These are phyloP conservation scores for Botryobasidium botryosum DNA, from an alignment of 768 basidiomycete genomes.

Conservation along the genomic window DNA sequence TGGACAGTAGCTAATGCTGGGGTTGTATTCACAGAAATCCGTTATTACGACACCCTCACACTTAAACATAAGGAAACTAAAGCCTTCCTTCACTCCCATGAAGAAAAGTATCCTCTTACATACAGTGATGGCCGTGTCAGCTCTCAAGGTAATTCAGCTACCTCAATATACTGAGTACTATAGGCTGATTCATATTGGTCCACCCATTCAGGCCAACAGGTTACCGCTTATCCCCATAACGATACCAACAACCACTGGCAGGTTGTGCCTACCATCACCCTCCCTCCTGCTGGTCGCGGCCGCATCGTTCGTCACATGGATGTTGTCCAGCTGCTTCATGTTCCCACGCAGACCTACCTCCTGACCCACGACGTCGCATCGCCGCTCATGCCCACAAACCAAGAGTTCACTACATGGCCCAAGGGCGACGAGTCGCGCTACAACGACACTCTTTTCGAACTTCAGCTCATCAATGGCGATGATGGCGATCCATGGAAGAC, in stretches of 20 bases:
- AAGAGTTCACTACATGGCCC: constrained; percentile 90
- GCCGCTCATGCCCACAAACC: constrained; percentile 92
- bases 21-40: constrained; percentile 46
- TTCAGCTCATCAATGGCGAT: constrained; percentile 54
- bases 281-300: constrained; percentile 86
- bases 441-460: constrained; percentile 79
- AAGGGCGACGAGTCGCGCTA: constrained; percentile 59
- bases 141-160: constrained; percentile 48
- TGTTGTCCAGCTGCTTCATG: constrained; percentile 73
- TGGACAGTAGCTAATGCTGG: too few species aligned
- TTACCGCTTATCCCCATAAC: constrained; percentile 86
- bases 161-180: neutral
- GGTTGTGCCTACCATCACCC: constrained; percentile 83
- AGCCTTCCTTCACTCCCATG: constrained; percentile 84
- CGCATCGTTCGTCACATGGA: constrained; percentile 85
- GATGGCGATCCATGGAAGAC: constrained; percentile 80
- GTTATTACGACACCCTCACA: constrained; percentile 78
- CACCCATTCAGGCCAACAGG: constrained; percentile 62
- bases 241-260: constrained; percentile 95
- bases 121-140: constrained; percentile 94
- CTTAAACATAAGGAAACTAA: constrained; percentile 88
- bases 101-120: constrained; percentile 75
- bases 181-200: neutral
- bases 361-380: constrained; percentile 97
- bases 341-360: constrained; percentile 65